Evolutionary conservation across 2,329 filamentous ascomycete genomes (phyloP).

Genomic region (Leptographium galeiforme): DNA sequence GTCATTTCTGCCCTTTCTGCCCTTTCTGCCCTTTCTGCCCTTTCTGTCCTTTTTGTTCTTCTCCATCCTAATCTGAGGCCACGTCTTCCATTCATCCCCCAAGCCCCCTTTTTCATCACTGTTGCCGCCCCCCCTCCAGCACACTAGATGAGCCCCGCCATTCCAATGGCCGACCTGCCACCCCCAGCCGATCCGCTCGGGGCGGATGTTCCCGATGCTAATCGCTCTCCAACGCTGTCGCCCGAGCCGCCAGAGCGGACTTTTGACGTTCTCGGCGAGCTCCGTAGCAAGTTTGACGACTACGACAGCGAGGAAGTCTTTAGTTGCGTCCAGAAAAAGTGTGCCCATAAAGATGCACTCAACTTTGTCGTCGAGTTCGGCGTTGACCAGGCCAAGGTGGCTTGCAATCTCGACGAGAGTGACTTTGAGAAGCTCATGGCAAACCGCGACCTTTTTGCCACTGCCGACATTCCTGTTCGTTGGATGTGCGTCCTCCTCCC

Average conservation of each 20-base stretch:
- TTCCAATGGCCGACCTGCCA: neutral
- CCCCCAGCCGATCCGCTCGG: neutral
- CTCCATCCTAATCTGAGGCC: neutral
- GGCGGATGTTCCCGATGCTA: neutral
- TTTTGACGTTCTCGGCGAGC: neutral
- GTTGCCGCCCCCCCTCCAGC: neutral
- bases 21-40: neutral
- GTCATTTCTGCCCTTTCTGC: neutral
- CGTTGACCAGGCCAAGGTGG: conserved; percentile 38
- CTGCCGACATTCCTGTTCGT: conserved; percentile 36
- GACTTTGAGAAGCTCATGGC: conserved; percentile 26
- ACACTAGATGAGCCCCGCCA: neutral
- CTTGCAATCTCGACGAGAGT: conserved; percentile 34
- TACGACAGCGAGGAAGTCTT: conserved; percentile 40
- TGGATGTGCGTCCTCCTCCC: conserved; percentile 45
- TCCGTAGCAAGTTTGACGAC: conserved; percentile 27
- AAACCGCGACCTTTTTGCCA: conserved; percentile 6
- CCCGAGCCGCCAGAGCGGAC: neutral
- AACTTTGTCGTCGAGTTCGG: conserved; percentile 59
- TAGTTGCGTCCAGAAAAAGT: conserved; percentile 25
- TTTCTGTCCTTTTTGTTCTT: neutral
- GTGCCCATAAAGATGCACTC: conserved; percentile 24
- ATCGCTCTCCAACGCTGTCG: neutral
- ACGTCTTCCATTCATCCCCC: neutral
- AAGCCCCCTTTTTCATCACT: neutral